These are phyloP conservation scores for Aspergillus sp. DNA, from an alignment of 2,329 filamentous ascomycete genomes.

Conservation along the genomic window DNA sequence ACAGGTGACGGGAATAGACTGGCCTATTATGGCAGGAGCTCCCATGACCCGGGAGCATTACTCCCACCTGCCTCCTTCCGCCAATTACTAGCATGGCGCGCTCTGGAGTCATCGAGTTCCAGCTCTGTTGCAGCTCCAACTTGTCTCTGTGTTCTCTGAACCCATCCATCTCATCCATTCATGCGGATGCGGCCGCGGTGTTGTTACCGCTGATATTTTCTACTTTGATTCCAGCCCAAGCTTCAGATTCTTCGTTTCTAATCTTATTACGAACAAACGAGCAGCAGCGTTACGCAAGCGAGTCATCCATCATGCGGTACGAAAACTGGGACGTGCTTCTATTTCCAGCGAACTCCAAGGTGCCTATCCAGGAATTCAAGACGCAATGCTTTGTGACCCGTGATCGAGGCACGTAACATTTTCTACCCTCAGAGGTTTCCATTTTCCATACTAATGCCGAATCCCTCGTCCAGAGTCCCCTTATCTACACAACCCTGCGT, in stretches of 20 bases:
- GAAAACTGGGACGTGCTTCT: slow-evolving; percentile 83
- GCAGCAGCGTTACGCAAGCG: slow-evolving; percentile 3
- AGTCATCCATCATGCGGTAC: slow-evolving; percentile 67
- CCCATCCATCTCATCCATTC: background rate
- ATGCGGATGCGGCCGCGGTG: slow-evolving; percentile 7
- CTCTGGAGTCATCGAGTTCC: too few species aligned
- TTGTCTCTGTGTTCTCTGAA: background rate
- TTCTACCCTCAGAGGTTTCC: background rate
- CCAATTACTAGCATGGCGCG: too few species aligned
- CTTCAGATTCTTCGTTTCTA: slow-evolving; percentile 19
- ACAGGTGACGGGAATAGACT: too few species aligned
- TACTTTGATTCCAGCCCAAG: slow-evolving; percentile 10
- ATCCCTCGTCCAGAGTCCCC: slow-evolving; percentile 48
- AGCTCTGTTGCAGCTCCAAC: background rate
- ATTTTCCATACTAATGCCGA: background rate
- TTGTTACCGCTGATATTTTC: slow-evolving; percentile 22
- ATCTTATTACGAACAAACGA: slow-evolving; percentile 36
- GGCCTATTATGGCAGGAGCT: slow-evolving; percentile 6
- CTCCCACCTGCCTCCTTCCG: background rate
- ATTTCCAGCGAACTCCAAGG: slow-evolving; percentile 66
- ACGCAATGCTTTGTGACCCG: slow-evolving; percentile 70
- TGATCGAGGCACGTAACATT: slow-evolving; percentile 43
- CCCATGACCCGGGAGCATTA: background rate
- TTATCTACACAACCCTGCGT: slow-evolving; percentile 47
- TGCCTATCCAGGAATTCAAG: slow-evolving; percentile 79